Percentiles rank a stretch among this genome's conserved stretches.
These are phyloP conservation scores for Allium sativum DNA, from an alignment of 106 monocot genomes.

Conservation along the genomic window DNA sequence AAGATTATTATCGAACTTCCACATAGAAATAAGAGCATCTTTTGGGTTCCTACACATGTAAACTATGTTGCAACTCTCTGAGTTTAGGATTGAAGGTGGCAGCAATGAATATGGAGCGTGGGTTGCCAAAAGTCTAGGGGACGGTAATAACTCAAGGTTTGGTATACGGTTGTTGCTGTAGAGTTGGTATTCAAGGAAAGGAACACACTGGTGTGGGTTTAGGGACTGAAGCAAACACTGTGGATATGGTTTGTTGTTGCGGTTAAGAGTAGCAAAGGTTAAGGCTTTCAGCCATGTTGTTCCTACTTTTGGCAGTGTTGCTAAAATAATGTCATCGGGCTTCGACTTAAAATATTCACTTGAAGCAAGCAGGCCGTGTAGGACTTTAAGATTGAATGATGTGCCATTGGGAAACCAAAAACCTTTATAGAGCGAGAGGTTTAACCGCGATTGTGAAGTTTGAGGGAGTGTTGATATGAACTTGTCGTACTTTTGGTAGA, in stretches of 20 bases:
- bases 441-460: not conserved
- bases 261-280: conserved; percentile 16
- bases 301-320: conserved; percentile 17
- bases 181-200: conserved; percentile 8
- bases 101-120: conserved; percentile 20
- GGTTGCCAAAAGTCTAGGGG: conserved; percentile 17
- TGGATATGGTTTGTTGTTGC: not conserved
- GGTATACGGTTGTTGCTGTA: not conserved
- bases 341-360: conserved; percentile 12
- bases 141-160: conserved; percentile 7
- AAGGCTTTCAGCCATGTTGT: conserved; percentile 35
- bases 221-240: conserved; percentile 8
- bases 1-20: conserved; percentile 11
- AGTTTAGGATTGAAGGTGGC: conserved; percentile 9
- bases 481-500: not conserved
- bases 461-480: not conserved
- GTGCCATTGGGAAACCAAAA: conserved; percentile 21
- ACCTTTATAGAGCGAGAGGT: conserved; percentile 7
- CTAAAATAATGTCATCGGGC: conserved; percentile 22
- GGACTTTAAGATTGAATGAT: conserved; percentile 1
- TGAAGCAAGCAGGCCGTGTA: conserved; percentile 6
- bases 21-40: conserved; percentile 22
- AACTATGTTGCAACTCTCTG: conserved; percentile 11
- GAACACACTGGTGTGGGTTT: conserved; percentile 19
- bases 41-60: conserved; percentile 33